Evolutionary conservation across 106 monocot genomes (phyloP), one percentile per base, ranked within the genome.

Genomic region (Acorus gramineus): DNA sequence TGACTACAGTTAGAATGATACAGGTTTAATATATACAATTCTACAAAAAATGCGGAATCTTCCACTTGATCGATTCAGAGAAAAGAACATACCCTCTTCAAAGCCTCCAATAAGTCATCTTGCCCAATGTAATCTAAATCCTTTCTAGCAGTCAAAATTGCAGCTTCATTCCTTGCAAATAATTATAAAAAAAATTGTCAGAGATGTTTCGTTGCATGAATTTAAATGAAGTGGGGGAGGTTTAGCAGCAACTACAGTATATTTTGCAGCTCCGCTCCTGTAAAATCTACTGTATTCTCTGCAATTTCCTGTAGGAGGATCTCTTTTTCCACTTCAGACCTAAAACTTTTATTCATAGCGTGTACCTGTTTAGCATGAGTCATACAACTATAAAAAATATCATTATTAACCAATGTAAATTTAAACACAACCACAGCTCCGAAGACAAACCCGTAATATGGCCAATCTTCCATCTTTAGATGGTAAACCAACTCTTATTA

Each of bases 251-350:
- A 66, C 56, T 86, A 90, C 90, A 90, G 74, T 76, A 90, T 86
- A 69, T 90, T 90, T 78, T 90, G 90, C 46, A 90, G 78, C 76
- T 90, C 90, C 6, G 90, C 90, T 81, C 90, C 90, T n/a, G 90
- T 90, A 72, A 90, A 90, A 74, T 90, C 90, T 53, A 80, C 71
- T 68, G 90, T 77, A 52, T 76, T 69, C 49, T 90, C 90, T 6
- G 90, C 90, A 66, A 90, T 71, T 76, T 90, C 90, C 65, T 83
- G 69, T 14, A 90, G 71, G 68, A 90, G 80, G 2, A 44, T 52
- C 6, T 86, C 68, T 43, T 86, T 90, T 69, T 90, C 85, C 11
- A 47, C 46, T 63, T 86, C 86, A 43, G 85, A 86, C 47, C 60
- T 75, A 71, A 90, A 90, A 75, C 71, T 86, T 69, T 90, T 90